Evolutionary conservation across 1,284 basidiomycete species (phyloP).

Genomic region (Puccinia polysora): DNA sequence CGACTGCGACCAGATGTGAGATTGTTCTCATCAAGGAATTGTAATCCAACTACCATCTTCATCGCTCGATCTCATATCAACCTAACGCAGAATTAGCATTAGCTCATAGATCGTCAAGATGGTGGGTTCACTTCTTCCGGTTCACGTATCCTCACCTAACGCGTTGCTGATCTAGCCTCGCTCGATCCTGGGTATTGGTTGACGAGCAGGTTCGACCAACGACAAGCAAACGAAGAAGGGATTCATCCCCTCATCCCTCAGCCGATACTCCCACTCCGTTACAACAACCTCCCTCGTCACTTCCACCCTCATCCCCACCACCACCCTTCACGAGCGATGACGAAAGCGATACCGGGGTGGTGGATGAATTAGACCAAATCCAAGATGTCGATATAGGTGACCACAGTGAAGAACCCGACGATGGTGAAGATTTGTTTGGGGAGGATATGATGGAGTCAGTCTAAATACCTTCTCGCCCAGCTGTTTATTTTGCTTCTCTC

Average conservation of each 20-base stretch:
- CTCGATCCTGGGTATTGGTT: too few species aligned
- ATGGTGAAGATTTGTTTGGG: slow-evolving; percentile 89
- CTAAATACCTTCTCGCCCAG: slow-evolving; percentile 6
- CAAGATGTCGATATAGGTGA: slow-evolving; percentile 57
- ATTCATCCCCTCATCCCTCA: slow-evolving; percentile 22
- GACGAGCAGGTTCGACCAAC: slow-evolving; percentile 26
- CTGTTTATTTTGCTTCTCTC: neutral
- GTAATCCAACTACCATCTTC: too few species aligned
- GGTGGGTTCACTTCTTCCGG: too few species aligned
- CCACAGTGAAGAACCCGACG: slow-evolving; percentile 61
- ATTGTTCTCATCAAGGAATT: too few species aligned
- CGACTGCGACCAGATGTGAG: too few species aligned
- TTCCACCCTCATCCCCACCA: slow-evolving; percentile 44
- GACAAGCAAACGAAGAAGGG: slow-evolving; percentile 29
- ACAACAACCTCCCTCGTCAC: slow-evolving; percentile 37
- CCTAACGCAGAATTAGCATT: too few species aligned
- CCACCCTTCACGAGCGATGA: slow-evolving; percentile 41
- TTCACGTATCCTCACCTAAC: too few species aligned
- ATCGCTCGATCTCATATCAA: too few species aligned
- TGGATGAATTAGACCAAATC: slow-evolving; percentile 61
- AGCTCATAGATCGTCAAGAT: too few species aligned
- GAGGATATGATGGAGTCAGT: slow-evolving; percentile 70
- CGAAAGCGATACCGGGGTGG: slow-evolving; percentile 32
- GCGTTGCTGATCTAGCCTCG: too few species aligned
- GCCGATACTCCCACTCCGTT: slow-evolving; percentile 7